Conservation (phyloP, 2,329 filamentous ascomycete species). For the Akanthomyces muscarius region DNA sequence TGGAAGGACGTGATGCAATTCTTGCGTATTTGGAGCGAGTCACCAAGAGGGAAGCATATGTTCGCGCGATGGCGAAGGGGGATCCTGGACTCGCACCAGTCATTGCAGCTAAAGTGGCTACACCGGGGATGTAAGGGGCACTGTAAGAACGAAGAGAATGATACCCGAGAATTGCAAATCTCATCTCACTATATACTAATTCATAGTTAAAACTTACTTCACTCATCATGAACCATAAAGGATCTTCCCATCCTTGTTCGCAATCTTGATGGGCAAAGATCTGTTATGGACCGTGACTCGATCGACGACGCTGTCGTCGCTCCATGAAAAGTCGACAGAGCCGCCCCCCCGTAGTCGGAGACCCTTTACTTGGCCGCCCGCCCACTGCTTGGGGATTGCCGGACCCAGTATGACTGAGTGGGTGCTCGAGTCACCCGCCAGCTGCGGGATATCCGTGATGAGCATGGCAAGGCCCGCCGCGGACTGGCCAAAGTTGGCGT, state of each 20-base stretch:
- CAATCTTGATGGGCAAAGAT: not conserved
- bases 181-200: not conserved
- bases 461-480: conserved; percentile 50
- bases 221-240: not conserved
- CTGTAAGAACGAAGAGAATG: not conserved
- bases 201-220: not conserved
- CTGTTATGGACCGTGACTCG: conserved; percentile 16
- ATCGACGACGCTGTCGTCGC: conserved; percentile 33
- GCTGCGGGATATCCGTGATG: conserved; percentile 43
- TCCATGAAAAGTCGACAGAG: conserved; percentile 41
- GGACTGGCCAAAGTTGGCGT: conserved; percentile 52
- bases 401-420: conserved; percentile 42
- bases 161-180: not conserved
- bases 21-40: not conserved
- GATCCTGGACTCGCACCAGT: not conserved
- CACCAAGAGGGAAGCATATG: not conserved
- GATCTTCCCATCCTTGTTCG: not conserved
- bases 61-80: not conserved
- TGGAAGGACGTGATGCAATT: not conserved
- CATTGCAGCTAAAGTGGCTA: not conserved
- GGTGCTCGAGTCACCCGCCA: conserved; percentile 21
- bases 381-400: conserved; percentile 44
- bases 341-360: conserved; percentile 42
- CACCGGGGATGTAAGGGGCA: not conserved
- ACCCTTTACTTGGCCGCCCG: conserved; percentile 39